Base-by-base conservation (phyloP, 805 yeast species). In the Cyberlindnera mississippiensis region DNA sequence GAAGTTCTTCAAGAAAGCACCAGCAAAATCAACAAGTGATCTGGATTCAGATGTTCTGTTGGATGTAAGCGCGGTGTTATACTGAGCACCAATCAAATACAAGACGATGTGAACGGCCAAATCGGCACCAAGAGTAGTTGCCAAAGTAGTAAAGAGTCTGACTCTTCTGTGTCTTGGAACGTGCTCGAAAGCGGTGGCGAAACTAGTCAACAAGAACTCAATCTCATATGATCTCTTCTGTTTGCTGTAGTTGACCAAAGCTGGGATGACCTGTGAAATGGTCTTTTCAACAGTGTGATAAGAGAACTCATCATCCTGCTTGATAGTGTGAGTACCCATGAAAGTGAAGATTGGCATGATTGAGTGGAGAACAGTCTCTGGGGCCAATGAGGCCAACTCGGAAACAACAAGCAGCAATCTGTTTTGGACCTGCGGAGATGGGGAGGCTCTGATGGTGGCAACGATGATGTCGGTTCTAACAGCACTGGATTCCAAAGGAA, bases 311-410 rank as follows among this genome's bases (percentile, higher is more conserved):
- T 93, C 98, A 62, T 93, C 99, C 65, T 93, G 96, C 56, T 96
- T 82, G 39, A 93, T 78, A 12, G 97, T 90, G 57, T 89, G 95
- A 11, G 98, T 96, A 45, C 99, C 99, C 98, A 93, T 93, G 56
- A 93, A 93, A 1, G 99, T 93, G 70, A 93, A 93, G 38, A 93
- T 91, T n/a, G 99, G 99, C 99, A 93, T 93, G 8, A 93, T 96
- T 2, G 96, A 85, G 65, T 93, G 98, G 40, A 93, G 69, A 22
- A 93, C 89, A 24, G 85, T 78, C 57, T 91, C 97, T 8, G 98
- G 96, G 11, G 91, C 85, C 42, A 93, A 66, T 1, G 88, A 71
- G 1, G 98, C 98, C 51, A 93, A 68, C 37, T 88, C 83, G 3
- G 97, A 85, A 51, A 93, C 80, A 20, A 93, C 91, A 44, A 91